Conservation (phyloP, 2,329 filamentous ascomycete genomes). For the Bipolaris zeicola region DNA sequence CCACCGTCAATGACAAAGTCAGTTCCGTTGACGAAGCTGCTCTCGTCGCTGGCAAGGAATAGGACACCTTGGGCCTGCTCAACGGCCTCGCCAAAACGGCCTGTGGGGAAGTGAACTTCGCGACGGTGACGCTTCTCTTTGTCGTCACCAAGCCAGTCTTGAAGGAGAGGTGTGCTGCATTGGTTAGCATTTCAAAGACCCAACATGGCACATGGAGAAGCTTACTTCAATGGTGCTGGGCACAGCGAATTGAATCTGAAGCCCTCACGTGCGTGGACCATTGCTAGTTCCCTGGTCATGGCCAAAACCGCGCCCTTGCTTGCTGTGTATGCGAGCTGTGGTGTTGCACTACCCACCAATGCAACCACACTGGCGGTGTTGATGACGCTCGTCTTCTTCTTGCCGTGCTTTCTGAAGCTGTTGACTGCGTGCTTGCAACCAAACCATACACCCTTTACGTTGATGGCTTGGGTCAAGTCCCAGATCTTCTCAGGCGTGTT, state of each 20-base stretch:
- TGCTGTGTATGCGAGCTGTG: conserved; percentile 90
- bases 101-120: conserved; percentile 87
- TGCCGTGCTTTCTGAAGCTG: conserved; percentile 77
- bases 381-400: conserved; percentile 81
- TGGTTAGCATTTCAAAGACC: conserved; percentile 19
- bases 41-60: conserved; percentile 86
- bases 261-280: conserved; percentile 88
- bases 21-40: conserved; percentile 85
- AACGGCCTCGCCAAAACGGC: conserved; percentile 89
- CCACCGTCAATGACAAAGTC: conserved; percentile 97
- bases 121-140: conserved; percentile 77
- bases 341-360: conserved; percentile 82
- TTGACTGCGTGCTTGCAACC: conserved; percentile 91
- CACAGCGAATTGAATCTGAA: conserved; percentile 91
- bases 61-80: conserved; percentile 90
- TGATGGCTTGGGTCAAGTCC: conserved; percentile 92
- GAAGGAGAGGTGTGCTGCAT: conserved; percentile 76
- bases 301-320: conserved; percentile 92
- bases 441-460: conserved; percentile 98
- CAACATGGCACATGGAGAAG: conserved; percentile 1
- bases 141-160: conserved; percentile 93
- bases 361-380: conserved; percentile 92
- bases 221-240: conserved; percentile 82
- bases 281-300: conserved; percentile 86
- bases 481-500: conserved; percentile 88